Percentiles rank a stretch among this genome's conserved stretches.
Evolutionary conservation across 768 basidiomycete genomes (phyloP).

Genomic region (Clitopilus passeckerianus): DNA sequence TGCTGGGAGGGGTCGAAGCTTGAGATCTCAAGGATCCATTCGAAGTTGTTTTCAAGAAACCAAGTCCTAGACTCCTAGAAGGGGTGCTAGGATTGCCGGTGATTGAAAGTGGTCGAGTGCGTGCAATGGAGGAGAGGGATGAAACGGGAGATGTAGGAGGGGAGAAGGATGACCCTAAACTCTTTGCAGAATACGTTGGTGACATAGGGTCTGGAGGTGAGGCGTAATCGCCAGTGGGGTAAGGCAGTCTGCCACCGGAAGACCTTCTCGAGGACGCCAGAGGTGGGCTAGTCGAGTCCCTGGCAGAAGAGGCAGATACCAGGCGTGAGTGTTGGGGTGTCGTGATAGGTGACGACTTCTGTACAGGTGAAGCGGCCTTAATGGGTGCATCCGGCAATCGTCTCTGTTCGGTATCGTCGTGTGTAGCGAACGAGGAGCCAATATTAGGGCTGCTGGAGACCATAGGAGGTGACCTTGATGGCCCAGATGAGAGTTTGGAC

Average conservation of each 20-base stretch:
- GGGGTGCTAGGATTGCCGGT: constrained; percentile 22
- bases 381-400: constrained; percentile 8
- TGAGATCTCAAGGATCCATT: constrained; percentile 19
- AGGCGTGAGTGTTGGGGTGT: constrained; percentile 35
- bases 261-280: constrained; percentile 42
- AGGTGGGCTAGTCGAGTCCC: constrained; percentile 63
- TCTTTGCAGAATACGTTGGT: constrained; percentile 21
- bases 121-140: constrained; percentile 48
- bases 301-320: constrained; percentile 35
- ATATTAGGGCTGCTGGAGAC: constrained; percentile 40
- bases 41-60: constrained; percentile 11
- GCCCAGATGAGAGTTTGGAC: constrained; percentile 44
- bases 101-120: constrained; percentile 42
- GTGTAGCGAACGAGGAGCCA: constrained; percentile 39
- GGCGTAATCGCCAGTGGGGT: constrained; percentile 81
- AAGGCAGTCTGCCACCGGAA: constrained; percentile 61
- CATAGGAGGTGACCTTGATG: constrained; percentile 40
- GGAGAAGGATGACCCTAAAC: constrained; percentile 21
- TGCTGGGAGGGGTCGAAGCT: constrained; percentile 21
- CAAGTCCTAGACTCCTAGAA: constrained; percentile 10
- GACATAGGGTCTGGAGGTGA: constrained; percentile 46
- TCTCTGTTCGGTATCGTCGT: constrained; percentile 15
- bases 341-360: constrained; percentile 6
- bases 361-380: neutral
- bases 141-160: constrained; percentile 43